Evolutionary conservation across 768 basidiomycete genomes (phyloP).

Genomic region (Sarcomyxa edulis): DNA sequence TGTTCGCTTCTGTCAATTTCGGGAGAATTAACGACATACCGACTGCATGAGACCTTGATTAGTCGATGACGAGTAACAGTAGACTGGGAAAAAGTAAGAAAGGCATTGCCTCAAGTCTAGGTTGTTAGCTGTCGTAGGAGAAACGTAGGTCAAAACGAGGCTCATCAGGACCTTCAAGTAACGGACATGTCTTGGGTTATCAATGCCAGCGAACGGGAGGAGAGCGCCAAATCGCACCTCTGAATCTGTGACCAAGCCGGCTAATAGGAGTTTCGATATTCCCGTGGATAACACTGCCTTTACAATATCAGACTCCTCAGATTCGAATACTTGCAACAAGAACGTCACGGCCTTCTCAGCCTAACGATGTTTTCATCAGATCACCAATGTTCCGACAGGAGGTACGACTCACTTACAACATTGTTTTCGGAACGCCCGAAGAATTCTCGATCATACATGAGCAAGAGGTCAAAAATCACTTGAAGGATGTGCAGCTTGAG

Average conservation of each 20-base stretch:
- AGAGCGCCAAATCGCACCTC: constrained; percentile 36
- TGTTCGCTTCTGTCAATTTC: too few species aligned
- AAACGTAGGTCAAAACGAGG: constrained; percentile 64
- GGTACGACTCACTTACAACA: constrained; percentile 24
- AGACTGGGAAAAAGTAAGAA: constrained; percentile 93
- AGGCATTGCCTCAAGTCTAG: constrained; percentile 87
- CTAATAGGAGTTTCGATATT: constrained; percentile 82
- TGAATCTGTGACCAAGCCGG: constrained; percentile 78
- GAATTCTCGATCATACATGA: constrained; percentile 85
- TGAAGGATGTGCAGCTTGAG: constrained; percentile 78
- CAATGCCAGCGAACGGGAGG: constrained; percentile 8
- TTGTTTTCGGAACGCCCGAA: constrained; percentile 44
- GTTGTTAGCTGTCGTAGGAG: constrained; percentile 80
- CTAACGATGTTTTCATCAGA: constrained; percentile 15
- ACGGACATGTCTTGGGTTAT: neutral
- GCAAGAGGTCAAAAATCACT: constrained; percentile 84
- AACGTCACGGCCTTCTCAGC: constrained; percentile 39
- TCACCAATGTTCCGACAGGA: neutral
- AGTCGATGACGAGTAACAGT: constrained; percentile 75
- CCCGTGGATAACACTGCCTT: constrained; percentile 81
- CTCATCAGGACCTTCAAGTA: constrained; percentile 21
- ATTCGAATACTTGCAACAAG: constrained; percentile 45
- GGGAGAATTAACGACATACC: too few species aligned
- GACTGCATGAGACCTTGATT: constrained; percentile 70
- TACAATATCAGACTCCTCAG: constrained; percentile 67